Conservation (phyloP, 2,329 filamentous ascomycete species). For the Colletotrichum sp. region DNA sequence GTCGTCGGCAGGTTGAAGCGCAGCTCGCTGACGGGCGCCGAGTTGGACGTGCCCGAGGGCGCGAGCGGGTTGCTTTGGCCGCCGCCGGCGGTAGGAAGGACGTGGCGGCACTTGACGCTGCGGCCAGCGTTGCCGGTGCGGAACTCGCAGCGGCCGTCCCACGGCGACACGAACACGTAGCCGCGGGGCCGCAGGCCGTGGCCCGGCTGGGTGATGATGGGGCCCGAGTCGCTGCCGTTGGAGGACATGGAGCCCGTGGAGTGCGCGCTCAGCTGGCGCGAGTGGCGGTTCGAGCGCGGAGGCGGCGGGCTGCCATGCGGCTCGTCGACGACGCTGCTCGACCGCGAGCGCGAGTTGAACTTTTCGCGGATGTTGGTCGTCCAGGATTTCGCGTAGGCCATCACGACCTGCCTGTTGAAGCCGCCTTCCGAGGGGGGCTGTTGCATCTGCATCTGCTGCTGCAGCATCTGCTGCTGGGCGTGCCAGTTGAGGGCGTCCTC, state of each 20-base stretch:
- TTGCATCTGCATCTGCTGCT: neutral
- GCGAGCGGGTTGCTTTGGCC: slow-evolving; percentile 28
- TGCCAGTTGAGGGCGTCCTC: slow-evolving; percentile 14
- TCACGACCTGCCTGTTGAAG: slow-evolving; percentile 61
- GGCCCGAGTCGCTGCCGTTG: slow-evolving; percentile 26
- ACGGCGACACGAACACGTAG: slow-evolving; percentile 84
- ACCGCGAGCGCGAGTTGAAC: slow-evolving; percentile 37
- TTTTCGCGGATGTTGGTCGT: slow-evolving; percentile 50
- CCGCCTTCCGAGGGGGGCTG: slow-evolving; percentile 27
- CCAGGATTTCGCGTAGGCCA: slow-evolving; percentile 60
- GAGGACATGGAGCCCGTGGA: slow-evolving; percentile 14
- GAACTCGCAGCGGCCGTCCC: slow-evolving; percentile 89
- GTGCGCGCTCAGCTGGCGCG: slow-evolving; percentile 15
- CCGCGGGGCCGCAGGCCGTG: slow-evolving; percentile 61
- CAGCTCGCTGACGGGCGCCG: slow-evolving; percentile 75
- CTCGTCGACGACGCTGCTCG: slow-evolving; percentile 25
- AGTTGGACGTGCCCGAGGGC: slow-evolving; percentile 28
- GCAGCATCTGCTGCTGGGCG: slow-evolving; percentile 3
- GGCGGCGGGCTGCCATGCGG: neutral
- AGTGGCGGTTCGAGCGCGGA: slow-evolving; percentile 3
- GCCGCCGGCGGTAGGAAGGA: slow-evolving; percentile 52
- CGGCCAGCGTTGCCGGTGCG: slow-evolving; percentile 77
- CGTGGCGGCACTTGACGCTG: slow-evolving; percentile 76
- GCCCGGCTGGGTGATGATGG: slow-evolving; percentile 46
- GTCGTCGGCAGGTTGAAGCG: slow-evolving; percentile 83